Base-by-base conservation (phyloP, 2,329 filamentous ascomycete genomes). In the Aspergillus melleus region DNA sequence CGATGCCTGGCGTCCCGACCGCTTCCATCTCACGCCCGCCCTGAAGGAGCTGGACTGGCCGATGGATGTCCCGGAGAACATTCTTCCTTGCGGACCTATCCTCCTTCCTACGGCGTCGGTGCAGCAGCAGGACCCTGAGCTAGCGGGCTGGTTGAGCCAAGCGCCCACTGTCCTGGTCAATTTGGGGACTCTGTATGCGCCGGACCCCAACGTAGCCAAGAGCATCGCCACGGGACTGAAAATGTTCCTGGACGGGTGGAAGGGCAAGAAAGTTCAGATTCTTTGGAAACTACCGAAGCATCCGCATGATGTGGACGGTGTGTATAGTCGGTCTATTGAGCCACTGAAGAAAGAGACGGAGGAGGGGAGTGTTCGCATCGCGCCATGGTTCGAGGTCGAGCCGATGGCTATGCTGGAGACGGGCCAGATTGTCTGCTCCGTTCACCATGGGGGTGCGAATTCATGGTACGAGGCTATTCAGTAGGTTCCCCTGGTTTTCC, bases 111-210 rank as follows among this genome's bases (percentile, higher is more conserved):
- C 72, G 1, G 56, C 64, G 0, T 58, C 76, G 0, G 71, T 82
- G 0, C 51, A 67, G 12, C 69, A 77, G 16, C 69, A 75, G 2
- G 79, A 83, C 32, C 71, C 77, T 0, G 73, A 77, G n/a, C 68
- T 84, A 9, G 66, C 69, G 1, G 49, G 49, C 1, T 84, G 82
- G 83, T 70, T 84, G 3, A 61, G 66, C 0, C 65, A 69, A 2
- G 74, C 71, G 0, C 78, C 79, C 2, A 83, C 80, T 0, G 67
- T 85, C 0, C 74, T 82, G n/a, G 73, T 84, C 36, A 83, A 81
- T 60, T 67, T 84, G 1, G 83, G 83, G 0, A 80, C 80, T 0
- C 71, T 77, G 3, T 68, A 72, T 51, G 65, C 64, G 0, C 66
- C 74, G 4, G 65, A 70, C 0, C 67, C 74, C 3, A 66, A 71